A percentile compares a stretch with the other conserved stretches of the same genome.
phyloP scores from a whole-genome alignment of 176 grass and related monocot genomes.

The Thinopyrum elongatum region DNA sequence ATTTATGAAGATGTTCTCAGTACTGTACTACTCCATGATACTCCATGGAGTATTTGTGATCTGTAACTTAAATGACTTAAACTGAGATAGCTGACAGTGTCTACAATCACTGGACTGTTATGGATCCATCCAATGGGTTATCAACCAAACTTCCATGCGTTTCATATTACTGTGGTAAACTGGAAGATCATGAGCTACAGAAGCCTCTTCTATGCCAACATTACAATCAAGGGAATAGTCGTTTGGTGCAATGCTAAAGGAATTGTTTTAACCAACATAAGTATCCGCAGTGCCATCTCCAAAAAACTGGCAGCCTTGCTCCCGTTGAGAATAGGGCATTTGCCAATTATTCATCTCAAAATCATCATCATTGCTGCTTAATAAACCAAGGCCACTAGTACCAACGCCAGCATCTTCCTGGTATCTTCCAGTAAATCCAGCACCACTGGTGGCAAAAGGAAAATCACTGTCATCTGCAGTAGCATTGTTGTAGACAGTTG shows the following conservation, averaged over 20 bases:
- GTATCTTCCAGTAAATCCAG: conserved; percentile 59
- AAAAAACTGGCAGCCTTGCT: conserved; percentile 79
- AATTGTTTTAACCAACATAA: conserved; percentile 54
- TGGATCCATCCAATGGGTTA: conserved; percentile 46
- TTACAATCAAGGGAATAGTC: conserved; percentile 61
- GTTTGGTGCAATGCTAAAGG: conserved; percentile 45
- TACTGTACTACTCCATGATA: no score
- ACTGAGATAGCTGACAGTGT: no score
- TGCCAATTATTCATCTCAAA: conserved; percentile 69
- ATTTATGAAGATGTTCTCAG: no score
- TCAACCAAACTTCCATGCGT: conserved; percentile 71
- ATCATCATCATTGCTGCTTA: conserved; percentile 62
- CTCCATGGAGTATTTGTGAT: no score
- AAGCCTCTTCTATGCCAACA: conserved; percentile 47
- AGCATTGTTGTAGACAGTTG: conserved; percentile 38
- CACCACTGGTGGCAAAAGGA: conserved; percentile 45
- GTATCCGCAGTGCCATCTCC: conserved; percentile 51
- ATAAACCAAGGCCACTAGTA: conserved; percentile 51
- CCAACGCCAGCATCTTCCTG: conserved; percentile 56
- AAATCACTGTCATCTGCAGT: conserved; percentile 49
- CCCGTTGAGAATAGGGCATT: conserved; percentile 53
- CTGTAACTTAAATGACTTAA: no score
- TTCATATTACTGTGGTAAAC: conserved; percentile 46
- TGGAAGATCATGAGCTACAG: conserved; percentile 49
- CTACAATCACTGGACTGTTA: no score